These are phyloP conservation scores for Cordyceps fumosorosea DNA, from an alignment of 2,329 filamentous ascomycete species.

Conservation along the genomic window DNA sequence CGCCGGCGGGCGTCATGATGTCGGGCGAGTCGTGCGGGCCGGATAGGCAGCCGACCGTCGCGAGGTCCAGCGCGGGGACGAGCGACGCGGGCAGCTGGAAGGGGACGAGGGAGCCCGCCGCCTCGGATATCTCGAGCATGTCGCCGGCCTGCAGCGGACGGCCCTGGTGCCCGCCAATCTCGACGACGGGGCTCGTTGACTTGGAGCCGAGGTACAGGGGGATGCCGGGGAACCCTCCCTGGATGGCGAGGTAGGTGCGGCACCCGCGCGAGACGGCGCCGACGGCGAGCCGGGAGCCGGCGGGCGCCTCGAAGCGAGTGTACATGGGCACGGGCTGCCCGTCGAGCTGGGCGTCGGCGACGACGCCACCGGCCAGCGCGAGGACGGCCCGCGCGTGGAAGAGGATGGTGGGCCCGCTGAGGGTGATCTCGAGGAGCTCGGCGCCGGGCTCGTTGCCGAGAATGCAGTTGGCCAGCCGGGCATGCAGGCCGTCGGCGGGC, in stretches of 20 bases:
- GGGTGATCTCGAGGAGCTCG: constrained; percentile 54
- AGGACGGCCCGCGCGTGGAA: constrained; percentile 50
- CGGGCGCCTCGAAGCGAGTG: constrained; percentile 42
- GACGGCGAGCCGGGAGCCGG: constrained; percentile 42
- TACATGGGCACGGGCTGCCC: constrained; percentile 45
- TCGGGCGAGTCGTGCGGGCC: constrained; percentile 27
- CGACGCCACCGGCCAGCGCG: constrained; percentile 49
- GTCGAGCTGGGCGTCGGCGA: constrained; percentile 47
- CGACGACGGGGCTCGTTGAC: constrained; percentile 50
- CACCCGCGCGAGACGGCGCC: constrained; percentile 48
- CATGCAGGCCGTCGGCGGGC: constrained; percentile 55
- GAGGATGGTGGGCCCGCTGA: constrained; percentile 51
- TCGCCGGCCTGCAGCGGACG: constrained; percentile 48
- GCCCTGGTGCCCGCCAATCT: constrained; percentile 54
- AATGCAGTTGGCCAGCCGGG: constrained; percentile 52
- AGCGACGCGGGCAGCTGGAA: constrained; percentile 7
- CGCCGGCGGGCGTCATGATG: constrained; percentile 36
- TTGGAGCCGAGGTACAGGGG: constrained; percentile 54
- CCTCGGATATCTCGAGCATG: constrained; percentile 35
- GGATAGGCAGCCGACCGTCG: constrained; percentile 21
- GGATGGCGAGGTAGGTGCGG: constrained; percentile 51
- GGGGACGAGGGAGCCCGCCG: not conserved
- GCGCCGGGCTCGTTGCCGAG: constrained; percentile 46
- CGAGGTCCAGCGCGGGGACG: constrained; percentile 13
- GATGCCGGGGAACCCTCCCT: constrained; percentile 33